A percentile compares a stretch with the other conserved stretches of the same genome.
These are phyloP conservation scores for Arachis stenosperma DNA, from an alignment of 306 rosid genomes.

Conservation along the genomic window DNA sequence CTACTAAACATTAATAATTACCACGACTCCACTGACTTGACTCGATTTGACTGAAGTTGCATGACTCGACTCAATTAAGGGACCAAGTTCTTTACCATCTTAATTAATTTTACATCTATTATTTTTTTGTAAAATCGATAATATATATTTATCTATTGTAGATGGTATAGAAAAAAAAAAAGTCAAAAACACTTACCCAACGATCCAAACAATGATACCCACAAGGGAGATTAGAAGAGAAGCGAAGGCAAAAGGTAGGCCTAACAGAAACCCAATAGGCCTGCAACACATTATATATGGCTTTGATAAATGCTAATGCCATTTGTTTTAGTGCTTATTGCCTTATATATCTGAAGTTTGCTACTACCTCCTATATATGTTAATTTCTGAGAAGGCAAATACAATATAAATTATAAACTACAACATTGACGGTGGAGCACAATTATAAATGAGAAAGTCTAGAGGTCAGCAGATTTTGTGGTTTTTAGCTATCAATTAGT, in stretches of 20 bases:
- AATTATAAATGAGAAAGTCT: neutral
- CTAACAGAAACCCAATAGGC: conserved; percentile 72
- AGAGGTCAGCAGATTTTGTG: too few species aligned
- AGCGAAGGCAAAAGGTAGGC: conserved; percentile 80
- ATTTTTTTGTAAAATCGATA: too few species aligned
- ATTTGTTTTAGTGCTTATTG: neutral
- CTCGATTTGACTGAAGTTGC: too few species aligned
- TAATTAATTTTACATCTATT: too few species aligned
- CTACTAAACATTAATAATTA: too few species aligned
- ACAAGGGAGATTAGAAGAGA: conserved; percentile 63
- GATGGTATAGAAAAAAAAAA: too few species aligned
- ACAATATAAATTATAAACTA: conserved; percentile 30
- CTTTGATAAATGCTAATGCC: neutral
- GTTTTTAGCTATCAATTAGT: too few species aligned
- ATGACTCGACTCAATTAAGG: too few species aligned
- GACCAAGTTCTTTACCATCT: too few species aligned
- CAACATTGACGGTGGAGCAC: conserved; percentile 40
- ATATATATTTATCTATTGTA: too few species aligned
- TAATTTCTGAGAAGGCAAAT: conserved; percentile 21
- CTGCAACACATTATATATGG: conserved; percentile 57
- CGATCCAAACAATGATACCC: conserved; percentile 68
- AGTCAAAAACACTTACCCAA: conserved; percentile 54
- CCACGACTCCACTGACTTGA: too few species aligned
- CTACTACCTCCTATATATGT: conserved; percentile 18
- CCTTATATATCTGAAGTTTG: neutral